phyloP scores from a whole-genome alignment of 2,329 filamentous ascomycete species.

The Alternaria sp. region DNA sequence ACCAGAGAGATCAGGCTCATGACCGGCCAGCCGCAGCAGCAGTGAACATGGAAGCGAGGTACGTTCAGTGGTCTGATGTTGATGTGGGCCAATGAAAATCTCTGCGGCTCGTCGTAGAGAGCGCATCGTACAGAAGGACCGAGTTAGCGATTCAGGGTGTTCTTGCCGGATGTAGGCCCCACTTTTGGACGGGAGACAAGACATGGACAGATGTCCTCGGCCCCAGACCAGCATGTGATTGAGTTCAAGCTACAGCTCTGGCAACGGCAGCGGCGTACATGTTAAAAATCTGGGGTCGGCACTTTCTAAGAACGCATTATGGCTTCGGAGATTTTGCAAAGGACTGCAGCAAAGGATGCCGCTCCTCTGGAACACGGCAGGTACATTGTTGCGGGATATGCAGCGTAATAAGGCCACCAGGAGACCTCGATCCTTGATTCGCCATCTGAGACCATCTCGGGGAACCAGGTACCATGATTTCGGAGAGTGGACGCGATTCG shows the following conservation, averaged over 20 bases:
- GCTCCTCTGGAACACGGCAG: neutral
- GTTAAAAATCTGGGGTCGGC: neutral
- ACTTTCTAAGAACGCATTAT: neutral
- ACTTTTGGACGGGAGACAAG: neutral
- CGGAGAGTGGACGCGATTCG: neutral
- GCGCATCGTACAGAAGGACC: neutral
- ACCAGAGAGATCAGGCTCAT: neutral
- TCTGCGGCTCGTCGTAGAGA: neutral
- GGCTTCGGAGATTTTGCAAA: neutral
- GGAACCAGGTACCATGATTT: conserved; percentile 4
- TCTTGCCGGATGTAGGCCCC: neutral
- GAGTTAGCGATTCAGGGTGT: neutral
- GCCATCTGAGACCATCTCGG: neutral
- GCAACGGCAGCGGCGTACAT: conserved; percentile 4
- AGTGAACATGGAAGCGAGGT: neutral
- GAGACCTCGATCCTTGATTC: neutral
- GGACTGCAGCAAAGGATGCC: neutral
- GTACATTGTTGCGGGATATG: neutral
- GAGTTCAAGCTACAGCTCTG: conserved; percentile 4
- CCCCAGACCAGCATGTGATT: neutral
- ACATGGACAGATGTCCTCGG: neutral
- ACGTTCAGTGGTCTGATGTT: conserved; percentile 2
- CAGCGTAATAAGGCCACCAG: neutral
- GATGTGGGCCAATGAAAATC: neutral
- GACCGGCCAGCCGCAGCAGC: neutral